phyloP scores from a whole-genome alignment of 306 rosid genomes.

The Casuarina cunninghamiana region DNA sequence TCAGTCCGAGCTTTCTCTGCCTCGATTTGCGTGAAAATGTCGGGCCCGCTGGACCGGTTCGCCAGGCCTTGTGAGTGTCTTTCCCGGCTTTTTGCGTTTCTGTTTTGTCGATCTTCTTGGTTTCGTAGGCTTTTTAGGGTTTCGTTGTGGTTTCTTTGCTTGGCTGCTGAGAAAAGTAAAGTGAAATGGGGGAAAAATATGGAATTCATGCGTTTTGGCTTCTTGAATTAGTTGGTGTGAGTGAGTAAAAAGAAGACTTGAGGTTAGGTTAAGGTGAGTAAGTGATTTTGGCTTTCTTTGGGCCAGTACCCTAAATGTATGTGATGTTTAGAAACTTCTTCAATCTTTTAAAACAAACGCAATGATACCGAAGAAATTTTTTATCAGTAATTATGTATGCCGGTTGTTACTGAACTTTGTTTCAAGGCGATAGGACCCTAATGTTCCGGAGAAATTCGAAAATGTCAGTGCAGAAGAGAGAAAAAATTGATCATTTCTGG shows the following conservation, averaged over 20 bases:
- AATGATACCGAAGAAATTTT: background rate
- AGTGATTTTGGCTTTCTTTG: background rate
- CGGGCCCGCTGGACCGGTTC: slow-evolving; percentile 74
- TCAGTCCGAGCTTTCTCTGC: background rate
- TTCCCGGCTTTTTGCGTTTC: background rate
- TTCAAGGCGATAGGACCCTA: too few species aligned
- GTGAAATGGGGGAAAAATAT: background rate
- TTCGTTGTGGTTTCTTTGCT: slow-evolving; percentile 12
- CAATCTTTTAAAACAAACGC: background rate
- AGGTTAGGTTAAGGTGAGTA: background rate
- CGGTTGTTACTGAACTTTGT: background rate
- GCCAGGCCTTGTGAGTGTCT: slow-evolving; percentile 71
- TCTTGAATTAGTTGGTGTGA: background rate
- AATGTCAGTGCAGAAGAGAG: too few species aligned
- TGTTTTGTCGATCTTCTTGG: background rate
- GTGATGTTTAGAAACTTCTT: background rate
- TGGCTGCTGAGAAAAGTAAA: background rate
- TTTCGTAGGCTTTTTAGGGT: slow-evolving; percentile 27
- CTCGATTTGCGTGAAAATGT: slow-evolving; percentile 36
- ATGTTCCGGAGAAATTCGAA: too few species aligned
- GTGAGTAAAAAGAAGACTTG: background rate
- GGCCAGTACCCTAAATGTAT: background rate
- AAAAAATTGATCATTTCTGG: too few species aligned
- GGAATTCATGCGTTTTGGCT: background rate
- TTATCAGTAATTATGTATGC: background rate